Percentiles rank a stretch among this genome's conserved stretches.
These are phyloP conservation scores for Tuber melanosporum DNA, from an alignment of 495 filamentous ascomycete genomes.

Conservation along the genomic window DNA sequence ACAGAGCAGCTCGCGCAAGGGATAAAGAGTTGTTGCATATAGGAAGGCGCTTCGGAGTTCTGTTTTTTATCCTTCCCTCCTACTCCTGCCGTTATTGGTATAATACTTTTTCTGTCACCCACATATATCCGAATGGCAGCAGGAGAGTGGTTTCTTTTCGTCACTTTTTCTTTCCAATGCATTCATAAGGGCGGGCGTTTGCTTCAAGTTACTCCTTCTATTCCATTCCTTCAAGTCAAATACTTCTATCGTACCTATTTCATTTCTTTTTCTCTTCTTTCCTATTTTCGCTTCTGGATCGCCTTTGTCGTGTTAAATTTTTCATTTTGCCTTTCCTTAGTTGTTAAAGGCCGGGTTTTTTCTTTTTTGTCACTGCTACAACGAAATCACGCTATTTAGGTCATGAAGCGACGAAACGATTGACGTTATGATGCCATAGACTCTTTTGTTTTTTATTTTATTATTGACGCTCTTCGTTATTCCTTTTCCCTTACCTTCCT, in stretches of 20 bases:
- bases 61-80: slow-evolving; percentile 11
- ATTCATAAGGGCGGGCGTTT: slow-evolving; percentile 31
- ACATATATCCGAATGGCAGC: background rate
- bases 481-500: background rate
- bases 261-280: background rate
- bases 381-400: slow-evolving; percentile 10
- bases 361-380: slow-evolving; percentile 12
- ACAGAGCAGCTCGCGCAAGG: slow-evolving; percentile 20
- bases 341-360: slow-evolving; percentile 29
- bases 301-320: background rate
- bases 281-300: background rate
- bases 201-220: slow-evolving; percentile 2
- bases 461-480: background rate
- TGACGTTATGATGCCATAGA: slow-evolving; percentile 14
- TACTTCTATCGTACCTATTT: background rate
- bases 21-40: slow-evolving; percentile 40
- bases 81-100: slow-evolving; percentile 9
- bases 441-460: slow-evolving; percentile 1
- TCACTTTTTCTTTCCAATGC: slow-evolving; percentile 29
- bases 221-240: background rate
- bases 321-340: background rate
- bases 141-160: slow-evolving; percentile 7
- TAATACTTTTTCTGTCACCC: slow-evolving; percentile 5
- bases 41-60: slow-evolving; percentile 30
- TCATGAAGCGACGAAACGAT: slow-evolving; percentile 25